Evolutionary conservation across 345 rosid genomes (phyloP).

Genomic region (Eucalyptus cloeziana): DNA sequence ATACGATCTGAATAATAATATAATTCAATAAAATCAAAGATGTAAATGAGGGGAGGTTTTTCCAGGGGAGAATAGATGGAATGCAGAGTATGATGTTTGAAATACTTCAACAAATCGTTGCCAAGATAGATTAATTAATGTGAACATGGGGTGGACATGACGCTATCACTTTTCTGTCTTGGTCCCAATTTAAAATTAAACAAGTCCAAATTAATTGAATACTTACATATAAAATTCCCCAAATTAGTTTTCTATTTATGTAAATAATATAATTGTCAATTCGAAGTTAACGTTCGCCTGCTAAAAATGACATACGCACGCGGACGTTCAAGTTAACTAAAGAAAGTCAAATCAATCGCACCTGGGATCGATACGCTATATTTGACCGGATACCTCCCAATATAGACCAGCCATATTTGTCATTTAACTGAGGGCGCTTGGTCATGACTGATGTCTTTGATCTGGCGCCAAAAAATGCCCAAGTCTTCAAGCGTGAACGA

Average conservation of each 20-base stretch:
- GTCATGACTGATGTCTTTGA: neutral
- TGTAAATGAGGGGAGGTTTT: neutral
- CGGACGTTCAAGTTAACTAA: neutral
- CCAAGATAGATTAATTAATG: neutral
- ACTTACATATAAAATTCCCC: too few species aligned
- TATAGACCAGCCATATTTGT: neutral
- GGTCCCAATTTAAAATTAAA: too few species aligned
- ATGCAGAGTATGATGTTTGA: neutral
- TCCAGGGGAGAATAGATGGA: neutral
- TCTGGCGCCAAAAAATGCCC: neutral
- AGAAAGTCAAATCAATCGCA: neutral
- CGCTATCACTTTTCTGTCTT: neutral
- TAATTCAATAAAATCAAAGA: neutral
- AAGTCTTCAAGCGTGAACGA: neutral
- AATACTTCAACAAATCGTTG: neutral
- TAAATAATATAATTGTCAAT: too few species aligned
- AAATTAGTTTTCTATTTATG: too few species aligned
- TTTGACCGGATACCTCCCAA: neutral
- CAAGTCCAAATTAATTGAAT: too few species aligned
- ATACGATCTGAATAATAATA: neutral
- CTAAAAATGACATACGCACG: neutral
- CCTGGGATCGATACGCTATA: neutral
- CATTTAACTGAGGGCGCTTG: neutral
- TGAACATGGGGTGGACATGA: neutral
- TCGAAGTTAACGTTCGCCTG: neutral